Evolutionary conservation across 805 yeast genomes (phyloP), one percentile per base, ranked within the genome.

Genomic region (Kuraishia piskuri): DNA sequence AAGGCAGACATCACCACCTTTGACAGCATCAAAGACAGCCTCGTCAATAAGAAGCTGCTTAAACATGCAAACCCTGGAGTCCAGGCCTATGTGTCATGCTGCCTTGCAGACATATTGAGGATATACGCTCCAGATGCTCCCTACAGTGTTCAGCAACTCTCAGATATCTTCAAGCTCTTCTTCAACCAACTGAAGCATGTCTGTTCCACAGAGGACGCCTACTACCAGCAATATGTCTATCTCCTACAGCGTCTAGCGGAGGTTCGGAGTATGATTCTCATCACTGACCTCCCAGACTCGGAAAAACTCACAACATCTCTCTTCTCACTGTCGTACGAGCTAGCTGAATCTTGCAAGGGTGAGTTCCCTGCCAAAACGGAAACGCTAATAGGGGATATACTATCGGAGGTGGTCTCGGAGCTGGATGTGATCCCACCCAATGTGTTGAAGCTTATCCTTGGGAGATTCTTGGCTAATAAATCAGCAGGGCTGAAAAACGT

Each of bases 91-190:
- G 78, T 78, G 1, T 83, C 94, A 7, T 85, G 95, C 61, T 83
- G 94, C 57, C 57, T 90, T 7, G 75, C 90, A 5, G 96, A 90
- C 63, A 72, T 91, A 9, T 67, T 90, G 46, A 73, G 96, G 54
- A 66, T 91, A 17, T 85, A 77, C 61, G 97, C 96, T 0, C 97
- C 97, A 0, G 88, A 90, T 63, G 96, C 96, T 6, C 97, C 97
- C 3, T 90, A 78, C 66, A 80, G 86, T 1, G 82, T 83, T 22
- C 57, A 70, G 1, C 84, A 86, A 58, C 71, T 90, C 44, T 71
- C 82, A 0, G 83, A 74, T 3, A 77, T 89, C 20, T 89, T 90
- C 70, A 79, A 76, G 57, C 72, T 88, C 7, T 80, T 90, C 61
- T 75, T 86, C 56, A 65, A 69, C 24, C 90, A 87, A 63, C 79